Evolutionary conservation across 257 asterid species (phyloP).

Genomic region (Nemophila menziesii): DNA sequence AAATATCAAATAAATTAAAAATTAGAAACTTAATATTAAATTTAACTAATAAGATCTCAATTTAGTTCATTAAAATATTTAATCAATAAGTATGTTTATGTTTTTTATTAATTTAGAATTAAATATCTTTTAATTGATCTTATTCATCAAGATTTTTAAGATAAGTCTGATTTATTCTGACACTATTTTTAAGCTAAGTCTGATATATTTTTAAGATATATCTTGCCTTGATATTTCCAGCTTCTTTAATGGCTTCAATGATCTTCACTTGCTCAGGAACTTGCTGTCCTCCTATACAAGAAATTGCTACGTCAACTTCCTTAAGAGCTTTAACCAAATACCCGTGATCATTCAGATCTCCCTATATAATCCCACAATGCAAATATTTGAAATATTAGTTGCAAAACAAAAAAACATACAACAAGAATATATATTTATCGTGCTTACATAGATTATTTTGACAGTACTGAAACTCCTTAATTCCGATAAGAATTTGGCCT

Average conservation of each 20-base stretch:
- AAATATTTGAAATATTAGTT: background rate
- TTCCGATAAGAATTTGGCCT: conserved; percentile 5
- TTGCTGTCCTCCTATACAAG: conserved; percentile 5
- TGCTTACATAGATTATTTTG: conserved; percentile 6
- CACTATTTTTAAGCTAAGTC: too few species aligned
- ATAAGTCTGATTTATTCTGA: too few species aligned
- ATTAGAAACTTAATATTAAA: too few species aligned
- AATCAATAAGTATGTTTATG: too few species aligned
- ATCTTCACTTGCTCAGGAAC: conserved; percentile 18
- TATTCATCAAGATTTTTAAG: too few species aligned
- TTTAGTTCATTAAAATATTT: too few species aligned
- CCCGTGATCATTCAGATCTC: conserved; percentile 7
- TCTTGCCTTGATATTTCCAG: conserved; percentile 22
- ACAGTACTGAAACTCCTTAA: conserved; percentile 12
- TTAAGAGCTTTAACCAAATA: conserved; percentile 17
- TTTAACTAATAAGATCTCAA: too few species aligned
- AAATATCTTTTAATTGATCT: too few species aligned
- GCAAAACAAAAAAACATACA: background rate
- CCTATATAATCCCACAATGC: conserved; percentile 13
- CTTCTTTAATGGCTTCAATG: conserved; percentile 25
- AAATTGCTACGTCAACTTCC: conserved; percentile 29
- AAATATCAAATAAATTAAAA: too few species aligned
- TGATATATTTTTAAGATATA: too few species aligned
- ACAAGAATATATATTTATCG: background rate
- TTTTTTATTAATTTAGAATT: too few species aligned